Evolutionary conservation across 2,329 filamentous ascomycete genomes (phyloP), one percentile per base, ranked within the genome.

Genomic region (Thermomyces lanuginosus): DNA sequence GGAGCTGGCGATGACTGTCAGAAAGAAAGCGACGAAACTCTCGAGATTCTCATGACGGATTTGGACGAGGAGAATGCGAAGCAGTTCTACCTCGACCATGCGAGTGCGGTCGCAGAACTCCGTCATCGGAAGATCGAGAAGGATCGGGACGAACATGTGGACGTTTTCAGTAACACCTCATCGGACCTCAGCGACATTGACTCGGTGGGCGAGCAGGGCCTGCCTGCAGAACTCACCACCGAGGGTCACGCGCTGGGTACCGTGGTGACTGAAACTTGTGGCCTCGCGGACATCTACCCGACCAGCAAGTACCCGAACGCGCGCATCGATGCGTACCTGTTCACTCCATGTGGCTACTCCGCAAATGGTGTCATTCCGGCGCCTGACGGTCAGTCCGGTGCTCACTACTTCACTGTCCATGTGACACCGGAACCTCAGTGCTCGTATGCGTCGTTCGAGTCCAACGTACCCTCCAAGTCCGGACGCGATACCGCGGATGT

Each of bases 381-480:
- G 25, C 73, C 80, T 0, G 60, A 67, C 8, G 60, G 63, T 33
- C 52, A 50, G 19, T 63, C 62, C 27, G 60, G 67, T 3, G 76
- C 71, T 21, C 83, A 95, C 57, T 98, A 98, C 60, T 98, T 93
- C 58, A 98, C 86, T 1, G 89, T 98, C 13, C 89, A 98, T 48
- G 89, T 98, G 39, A 98, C 89, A 0, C 89, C 89, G 0, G 89
- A 98, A 63, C 82, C 86, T 8, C 74, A 92, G 45, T 98, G 86
- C 63, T 93, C 84, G 4, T 98, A 92, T 51, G 89, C 89, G 18
- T 93, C 83, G 2, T 98, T 98, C 48, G 89, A 98, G 63, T 95
- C 89, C 39, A 98, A 95, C 42, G 86, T 98, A 3, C 89, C 89
- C 1, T 75, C 73, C 4, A 82, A 92, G 58, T 81, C 72, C 30